phyloP scores from a whole-genome alignment of 495 filamentous ascomycete genomes.

The Lentithecium fluviatile region DNA sequence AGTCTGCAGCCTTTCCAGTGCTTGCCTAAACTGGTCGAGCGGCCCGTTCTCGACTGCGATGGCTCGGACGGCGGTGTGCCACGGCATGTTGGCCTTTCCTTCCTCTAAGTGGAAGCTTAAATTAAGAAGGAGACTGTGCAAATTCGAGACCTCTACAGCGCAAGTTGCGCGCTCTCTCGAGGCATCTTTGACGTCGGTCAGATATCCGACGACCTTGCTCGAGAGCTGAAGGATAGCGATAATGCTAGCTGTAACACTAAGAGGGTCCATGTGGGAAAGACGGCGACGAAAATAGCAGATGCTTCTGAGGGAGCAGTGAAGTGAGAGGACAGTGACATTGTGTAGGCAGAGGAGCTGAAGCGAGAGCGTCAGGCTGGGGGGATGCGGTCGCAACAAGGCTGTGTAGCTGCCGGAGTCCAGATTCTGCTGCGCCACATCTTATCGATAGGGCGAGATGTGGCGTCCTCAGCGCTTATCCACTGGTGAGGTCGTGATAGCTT shows the following conservation, averaged over 20 bases:
- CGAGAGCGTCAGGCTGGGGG: too few relatives aligned
- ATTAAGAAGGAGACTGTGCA: conserved; percentile 33
- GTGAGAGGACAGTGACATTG: too few relatives aligned
- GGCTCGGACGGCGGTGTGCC: conserved; percentile 30
- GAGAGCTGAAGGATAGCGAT: conserved; percentile 37
- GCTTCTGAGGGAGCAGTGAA: too few relatives aligned
- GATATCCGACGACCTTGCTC: conserved; percentile 35
- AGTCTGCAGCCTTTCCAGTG: conserved; percentile 32
- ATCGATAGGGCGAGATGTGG: too few relatives aligned
- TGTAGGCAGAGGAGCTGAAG: too few relatives aligned
- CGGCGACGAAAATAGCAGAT: too few relatives aligned
- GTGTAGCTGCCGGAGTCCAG: too few relatives aligned
- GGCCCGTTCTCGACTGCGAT: conserved; percentile 34
- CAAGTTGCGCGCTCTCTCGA: conserved; percentile 35
- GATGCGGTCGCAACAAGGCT: too few relatives aligned
- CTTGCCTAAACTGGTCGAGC: conserved; percentile 34
- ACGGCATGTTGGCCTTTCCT: conserved; percentile 25
- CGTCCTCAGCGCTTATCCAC: too few relatives aligned
- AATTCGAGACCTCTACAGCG: conserved; percentile 32
- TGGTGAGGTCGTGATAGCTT: too few relatives aligned
- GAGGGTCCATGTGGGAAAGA: conserved; percentile 38
- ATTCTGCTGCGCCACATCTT: too few relatives aligned
- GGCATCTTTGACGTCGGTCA: conserved; percentile 40
- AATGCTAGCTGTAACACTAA: conserved; percentile 39
- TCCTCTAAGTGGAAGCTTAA: conserved; percentile 35